Evolutionary conservation across 192 early-diverging fungal genomes (phyloP).

Genomic region (Backusella tarrabulga): DNA sequence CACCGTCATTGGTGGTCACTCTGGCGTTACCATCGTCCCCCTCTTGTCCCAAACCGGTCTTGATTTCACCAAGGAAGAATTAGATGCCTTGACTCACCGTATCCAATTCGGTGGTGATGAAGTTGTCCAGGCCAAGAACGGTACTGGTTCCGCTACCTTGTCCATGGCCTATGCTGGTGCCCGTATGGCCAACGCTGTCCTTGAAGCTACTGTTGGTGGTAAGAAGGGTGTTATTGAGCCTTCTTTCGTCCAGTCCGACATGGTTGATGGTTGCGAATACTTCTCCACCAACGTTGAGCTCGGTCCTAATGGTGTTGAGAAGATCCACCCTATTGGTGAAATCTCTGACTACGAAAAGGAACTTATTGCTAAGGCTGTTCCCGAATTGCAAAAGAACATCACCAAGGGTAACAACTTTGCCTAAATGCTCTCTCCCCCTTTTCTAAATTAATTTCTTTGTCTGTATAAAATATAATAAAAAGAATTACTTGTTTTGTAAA

Average conservation of each 20-base stretch:
- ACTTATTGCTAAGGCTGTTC: constrained; percentile 78
- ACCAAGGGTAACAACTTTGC: constrained; percentile 64
- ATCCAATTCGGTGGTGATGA: constrained; percentile 99
- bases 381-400: constrained; percentile 94
- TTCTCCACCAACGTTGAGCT: constrained; percentile 82
- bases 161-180: constrained; percentile 91
- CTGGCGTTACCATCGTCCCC: constrained; percentile 96
- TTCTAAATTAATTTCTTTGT: neutral
- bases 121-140: constrained; percentile 99
- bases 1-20: constrained; percentile 94
- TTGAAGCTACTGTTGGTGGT: constrained; percentile 75
- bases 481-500: neutral
- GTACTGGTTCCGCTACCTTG: constrained; percentile 85
- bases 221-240: constrained; percentile 89
- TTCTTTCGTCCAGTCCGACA: constrained; percentile 78
- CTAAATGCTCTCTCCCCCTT: neutral
- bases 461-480: constrained; percentile 9
- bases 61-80: constrained; percentile 81
- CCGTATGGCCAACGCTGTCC: constrained; percentile 87
- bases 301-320: constrained; percentile 81
- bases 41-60: constrained; percentile 80
- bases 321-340: constrained; percentile 80
- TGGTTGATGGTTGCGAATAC: constrained; percentile 59
- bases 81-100: constrained; percentile 87
- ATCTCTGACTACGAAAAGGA: constrained; percentile 86